Evolutionary conservation across 805 yeast genomes (phyloP).

Genomic region (Metschnikowia santaceciliae): DNA sequence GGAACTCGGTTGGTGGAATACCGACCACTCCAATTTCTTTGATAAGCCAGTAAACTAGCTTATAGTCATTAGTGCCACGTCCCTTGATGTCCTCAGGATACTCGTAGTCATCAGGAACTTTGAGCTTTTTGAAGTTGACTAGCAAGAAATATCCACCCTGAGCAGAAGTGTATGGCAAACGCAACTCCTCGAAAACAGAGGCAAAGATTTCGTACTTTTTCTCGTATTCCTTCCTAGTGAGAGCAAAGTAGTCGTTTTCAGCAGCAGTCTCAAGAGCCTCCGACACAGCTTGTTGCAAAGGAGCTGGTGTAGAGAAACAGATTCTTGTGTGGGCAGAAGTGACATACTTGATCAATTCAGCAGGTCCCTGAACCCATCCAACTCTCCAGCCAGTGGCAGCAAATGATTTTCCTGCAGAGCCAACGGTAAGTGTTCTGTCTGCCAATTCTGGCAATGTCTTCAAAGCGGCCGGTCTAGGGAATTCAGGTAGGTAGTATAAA

Average conservation of each 20-base stretch:
- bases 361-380: constrained; percentile 90
- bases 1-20: constrained; percentile 96
- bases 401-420: constrained; percentile 96
- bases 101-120: constrained; percentile 67
- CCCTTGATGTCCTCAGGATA: constrained; percentile 66
- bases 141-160: constrained; percentile 92
- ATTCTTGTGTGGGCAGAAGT: constrained; percentile 91
- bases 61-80: constrained; percentile 77
- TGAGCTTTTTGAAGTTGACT: constrained; percentile 80
- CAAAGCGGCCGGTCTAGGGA: constrained; percentile 81
- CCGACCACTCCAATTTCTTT: constrained; percentile 91
- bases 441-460: constrained; percentile 65
- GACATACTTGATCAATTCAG: constrained; percentile 76
- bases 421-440: constrained; percentile 80
- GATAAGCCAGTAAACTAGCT: constrained; percentile 87
- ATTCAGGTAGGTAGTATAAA: constrained; percentile 62
- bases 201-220: constrained; percentile 73
- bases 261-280: constrained; percentile 65
- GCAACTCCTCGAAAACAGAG: constrained; percentile 76
- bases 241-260: constrained; percentile 60
- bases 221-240: constrained; percentile 63
- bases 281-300: constrained; percentile 89
- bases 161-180: constrained; percentile 83
- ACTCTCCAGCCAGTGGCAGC: constrained; percentile 99
- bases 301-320: constrained; percentile 87